Conservation (phyloP, 441 rosid species). For the Gossypium lobatum region DNA sequence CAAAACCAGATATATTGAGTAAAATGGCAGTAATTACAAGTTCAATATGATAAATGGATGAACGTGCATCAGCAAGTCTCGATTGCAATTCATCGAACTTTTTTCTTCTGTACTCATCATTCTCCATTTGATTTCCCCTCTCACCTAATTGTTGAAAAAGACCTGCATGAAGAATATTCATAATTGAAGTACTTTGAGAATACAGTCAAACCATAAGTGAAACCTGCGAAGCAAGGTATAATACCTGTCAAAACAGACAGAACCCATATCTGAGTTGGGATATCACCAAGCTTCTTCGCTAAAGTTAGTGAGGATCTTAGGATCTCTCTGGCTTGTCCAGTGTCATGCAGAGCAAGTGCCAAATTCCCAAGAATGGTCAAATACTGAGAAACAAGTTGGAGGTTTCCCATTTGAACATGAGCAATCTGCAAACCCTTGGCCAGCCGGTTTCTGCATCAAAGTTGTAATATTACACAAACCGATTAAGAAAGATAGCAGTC, state of each 20-base stretch:
- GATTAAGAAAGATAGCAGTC: constrained; percentile 5
- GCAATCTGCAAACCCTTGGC: constrained; percentile 95
- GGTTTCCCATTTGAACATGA: constrained; percentile 84
- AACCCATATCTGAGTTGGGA: constrained; percentile 96
- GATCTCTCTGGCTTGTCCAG: constrained; percentile 88
- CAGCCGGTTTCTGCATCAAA: constrained; percentile 63
- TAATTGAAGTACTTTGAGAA: not conserved
- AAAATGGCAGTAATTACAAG: constrained; percentile 34
- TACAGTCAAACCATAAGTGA: not conserved
- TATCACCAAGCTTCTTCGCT: constrained; percentile 81
- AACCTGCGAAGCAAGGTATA: not conserved
- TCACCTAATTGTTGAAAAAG: constrained; percentile 70
- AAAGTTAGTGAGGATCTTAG: constrained; percentile 82
- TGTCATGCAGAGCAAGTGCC: constrained; percentile 88
- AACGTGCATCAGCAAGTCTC: constrained; percentile 76
- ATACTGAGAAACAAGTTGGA: constrained; percentile 92
- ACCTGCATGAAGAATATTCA: constrained; percentile 33
- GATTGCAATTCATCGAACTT: constrained; percentile 72
- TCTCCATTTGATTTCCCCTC: constrained; percentile 84
- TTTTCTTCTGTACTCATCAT: constrained; percentile 66
- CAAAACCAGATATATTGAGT: not conserved
- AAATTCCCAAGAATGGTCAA: constrained; percentile 84
- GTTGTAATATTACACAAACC: constrained; percentile 8
- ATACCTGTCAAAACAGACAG: constrained; percentile 79
- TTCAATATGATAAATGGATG: constrained; percentile 83